These are phyloP conservation scores for Trichoderma atrobrunneum DNA, from an alignment of 2,329 filamentous ascomycete species.

Conservation along the genomic window DNA sequence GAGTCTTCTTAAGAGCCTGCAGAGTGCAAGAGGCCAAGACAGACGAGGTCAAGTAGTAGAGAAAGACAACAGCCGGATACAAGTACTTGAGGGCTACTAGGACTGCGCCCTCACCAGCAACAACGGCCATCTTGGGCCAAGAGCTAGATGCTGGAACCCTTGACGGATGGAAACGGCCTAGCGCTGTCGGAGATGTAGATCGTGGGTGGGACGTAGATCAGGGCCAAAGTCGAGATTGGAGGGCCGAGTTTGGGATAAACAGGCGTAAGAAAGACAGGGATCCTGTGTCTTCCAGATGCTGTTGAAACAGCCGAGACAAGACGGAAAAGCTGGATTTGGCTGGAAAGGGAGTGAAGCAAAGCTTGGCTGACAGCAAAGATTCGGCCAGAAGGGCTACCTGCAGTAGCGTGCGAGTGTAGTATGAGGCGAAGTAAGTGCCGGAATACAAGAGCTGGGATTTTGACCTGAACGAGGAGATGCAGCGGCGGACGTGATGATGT, in stretches of 20 bases:
- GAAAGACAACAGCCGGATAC: constrained; percentile 55
- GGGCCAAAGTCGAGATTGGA: not conserved
- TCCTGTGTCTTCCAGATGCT: not conserved
- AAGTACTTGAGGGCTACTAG: constrained; percentile 54
- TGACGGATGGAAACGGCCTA: not conserved
- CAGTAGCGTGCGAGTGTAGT: not conserved
- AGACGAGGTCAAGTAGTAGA: constrained; percentile 55
- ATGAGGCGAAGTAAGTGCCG: not conserved
- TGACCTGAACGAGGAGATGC: not conserved
- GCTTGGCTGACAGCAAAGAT: not conserved
- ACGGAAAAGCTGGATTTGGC: not conserved
- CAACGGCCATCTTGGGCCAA: constrained; percentile 18
- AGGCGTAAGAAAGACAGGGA: not conserved
- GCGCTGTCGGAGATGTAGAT: not conserved
- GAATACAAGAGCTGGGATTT: not conserved
- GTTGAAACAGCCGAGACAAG: not conserved
- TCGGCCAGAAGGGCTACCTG: not conserved
- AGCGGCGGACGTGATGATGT: not conserved
- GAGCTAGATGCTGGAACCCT: not conserved
- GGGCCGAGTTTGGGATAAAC: not conserved
- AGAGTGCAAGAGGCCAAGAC: constrained; percentile 52
- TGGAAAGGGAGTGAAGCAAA: not conserved
- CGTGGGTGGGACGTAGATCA: not conserved
- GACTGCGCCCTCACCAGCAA: constrained; percentile 24
- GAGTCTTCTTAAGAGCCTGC: constrained; percentile 40